A percentile compares a stretch with the other conserved stretches of the same genome.
Conservation (phyloP, 2,329 filamentous ascomycete genomes). For the Zasmidium citrigriseum region DNA sequence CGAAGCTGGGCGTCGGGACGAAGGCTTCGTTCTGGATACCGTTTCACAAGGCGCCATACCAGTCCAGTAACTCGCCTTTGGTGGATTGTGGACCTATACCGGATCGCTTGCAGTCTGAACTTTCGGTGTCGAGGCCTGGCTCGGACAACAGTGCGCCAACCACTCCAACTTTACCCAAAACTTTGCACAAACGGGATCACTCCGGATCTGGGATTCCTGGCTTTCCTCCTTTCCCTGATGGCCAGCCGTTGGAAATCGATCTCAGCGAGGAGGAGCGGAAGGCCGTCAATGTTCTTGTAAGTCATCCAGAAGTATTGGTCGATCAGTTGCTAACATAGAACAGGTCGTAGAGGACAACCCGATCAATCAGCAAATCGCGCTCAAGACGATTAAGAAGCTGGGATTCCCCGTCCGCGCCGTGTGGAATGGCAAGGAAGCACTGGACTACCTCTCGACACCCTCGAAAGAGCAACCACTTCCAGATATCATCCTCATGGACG, state of each 20-base stretch:
- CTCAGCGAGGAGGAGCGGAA: constrained; percentile 60
- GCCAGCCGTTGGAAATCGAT: constrained; percentile 49
- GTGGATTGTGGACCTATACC: constrained; percentile 66
- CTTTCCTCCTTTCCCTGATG: constrained; percentile 35
- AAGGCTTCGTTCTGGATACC: constrained; percentile 76
- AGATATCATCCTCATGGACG: constrained; percentile 65
- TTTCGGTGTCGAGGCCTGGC: constrained; percentile 64
- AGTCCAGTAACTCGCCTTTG: constrained; percentile 49
- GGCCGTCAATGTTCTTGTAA: constrained; percentile 67
- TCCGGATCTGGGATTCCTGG: constrained; percentile 19
- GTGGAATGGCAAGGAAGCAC: constrained; percentile 77
- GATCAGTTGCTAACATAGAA: no score
- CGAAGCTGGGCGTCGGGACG: constrained; percentile 67
- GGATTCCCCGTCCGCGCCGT: constrained; percentile 70
- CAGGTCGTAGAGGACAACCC: constrained; percentile 81
- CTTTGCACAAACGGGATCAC: constrained; percentile 18
- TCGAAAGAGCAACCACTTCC: constrained; percentile 56
- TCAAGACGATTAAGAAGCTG: constrained; percentile 72
- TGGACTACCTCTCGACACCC: constrained; percentile 64
- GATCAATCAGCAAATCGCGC: constrained; percentile 69
- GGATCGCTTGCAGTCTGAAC: constrained; percentile 61
- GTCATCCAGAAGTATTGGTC: no score
- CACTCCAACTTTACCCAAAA: constrained; percentile 28
- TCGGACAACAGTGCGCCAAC: constrained; percentile 57
- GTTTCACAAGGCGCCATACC: constrained; percentile 68